Percentiles rank a stretch among this genome's conserved stretches.
These are phyloP conservation scores for Mollisia scopiformis DNA, from an alignment of 2,329 filamentous ascomycete genomes.

Conservation along the genomic window DNA sequence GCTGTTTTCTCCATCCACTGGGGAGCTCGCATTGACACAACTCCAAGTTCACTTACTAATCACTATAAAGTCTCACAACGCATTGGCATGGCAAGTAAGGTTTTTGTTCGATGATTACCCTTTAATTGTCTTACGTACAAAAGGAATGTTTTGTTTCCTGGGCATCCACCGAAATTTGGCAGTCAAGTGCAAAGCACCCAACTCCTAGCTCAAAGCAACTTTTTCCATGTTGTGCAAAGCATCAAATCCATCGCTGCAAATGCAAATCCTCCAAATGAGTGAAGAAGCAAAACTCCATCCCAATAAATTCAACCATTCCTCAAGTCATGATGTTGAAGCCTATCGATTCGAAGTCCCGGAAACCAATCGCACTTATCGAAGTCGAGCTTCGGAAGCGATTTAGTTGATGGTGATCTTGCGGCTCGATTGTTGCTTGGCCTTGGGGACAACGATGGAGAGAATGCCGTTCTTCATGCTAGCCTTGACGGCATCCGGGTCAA, in stretches of 20 bases:
- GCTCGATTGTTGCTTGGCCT: conserved; percentile 61
- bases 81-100: not conserved
- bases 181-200: conserved; percentile 9
- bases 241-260: conserved; percentile 6
- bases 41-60: too few relatives aligned
- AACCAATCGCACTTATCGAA: not conserved
- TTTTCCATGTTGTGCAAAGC: conserved; percentile 1
- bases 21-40: too few relatives aligned
- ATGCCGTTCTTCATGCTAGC: conserved; percentile 69
- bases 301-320: not conserved
- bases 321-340: not conserved
- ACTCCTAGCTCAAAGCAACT: not conserved
- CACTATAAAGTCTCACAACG: not conserved
- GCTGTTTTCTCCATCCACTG: too few relatives aligned
- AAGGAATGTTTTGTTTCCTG: not conserved
- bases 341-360: not conserved
- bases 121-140: not conserved
- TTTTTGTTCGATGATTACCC: not conserved
- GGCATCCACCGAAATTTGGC: not conserved
- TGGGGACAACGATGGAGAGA: conserved; percentile 66
- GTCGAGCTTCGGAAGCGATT: not conserved
- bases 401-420: conserved; percentile 55
- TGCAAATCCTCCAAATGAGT: not conserved
- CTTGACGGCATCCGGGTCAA: conserved; percentile 64
- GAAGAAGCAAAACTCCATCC: not conserved